Evolutionary conservation across 176 grass and related monocot genomes (phyloP), one percentile per base, ranked within the genome.

Genomic region (Cenchrus purpureus): DNA sequence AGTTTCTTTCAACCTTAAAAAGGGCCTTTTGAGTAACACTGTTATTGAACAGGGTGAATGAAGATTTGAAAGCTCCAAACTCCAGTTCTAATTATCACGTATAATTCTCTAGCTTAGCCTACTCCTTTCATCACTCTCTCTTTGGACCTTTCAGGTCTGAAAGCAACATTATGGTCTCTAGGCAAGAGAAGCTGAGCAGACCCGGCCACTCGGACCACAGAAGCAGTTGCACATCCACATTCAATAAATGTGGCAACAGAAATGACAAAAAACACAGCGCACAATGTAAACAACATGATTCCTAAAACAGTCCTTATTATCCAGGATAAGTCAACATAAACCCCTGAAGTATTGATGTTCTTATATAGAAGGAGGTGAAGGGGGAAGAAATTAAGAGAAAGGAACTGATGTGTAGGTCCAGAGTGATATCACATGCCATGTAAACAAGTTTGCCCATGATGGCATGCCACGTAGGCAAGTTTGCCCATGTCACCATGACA

Each of bases 211-310:
- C 31, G 54, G 45, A 75, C 20, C 71, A 55, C 34, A 53, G 20
- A 76, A 65, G 28, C 34, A 58, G 25, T 70, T 59, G 5, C 7
- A 78, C 17, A 22, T 37, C 43, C 42, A 50, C 48, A 75, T 82
- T 44, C 68, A 89, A 79, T 22, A 40, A 40, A 44, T 28, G 5
- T 13, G 13, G 56, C 40, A 40, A 40, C 37, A 71, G 44, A 86
- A 46, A 81, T 7, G 15, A 65, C 37, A 19, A 81, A 81, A 43
- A 48, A 80, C 1, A 43, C 5, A 12, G 7, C 66, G 13, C 56
- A 32, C 8, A 71, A 54, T 0, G 63, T 56, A 77, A 81, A 55
- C 62, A 75, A 37, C 22, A 54, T 79, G 66, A 73, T 73, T 55
- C 74, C 74, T 8, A 64, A 66, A 14, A 12, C 22, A 51, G 1